These are phyloP conservation scores for Chalciporus sphaerocephalus DNA, from an alignment of 768 basidiomycete species.

Conservation along the genomic window DNA sequence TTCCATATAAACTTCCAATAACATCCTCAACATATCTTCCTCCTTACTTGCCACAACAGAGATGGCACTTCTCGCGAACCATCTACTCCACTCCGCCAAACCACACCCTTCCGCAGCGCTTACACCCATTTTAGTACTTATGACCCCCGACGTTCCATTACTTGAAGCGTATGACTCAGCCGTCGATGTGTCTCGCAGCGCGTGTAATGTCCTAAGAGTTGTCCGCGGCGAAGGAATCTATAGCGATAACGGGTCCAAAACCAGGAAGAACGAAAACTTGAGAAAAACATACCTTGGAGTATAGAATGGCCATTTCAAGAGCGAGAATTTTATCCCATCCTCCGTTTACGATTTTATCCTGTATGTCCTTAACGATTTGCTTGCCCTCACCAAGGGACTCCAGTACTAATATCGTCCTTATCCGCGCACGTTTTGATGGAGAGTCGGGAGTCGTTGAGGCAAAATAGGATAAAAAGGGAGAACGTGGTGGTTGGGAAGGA, in stretches of 20 bases:
- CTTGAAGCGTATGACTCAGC: slow-evolving; percentile 86
- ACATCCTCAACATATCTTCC: slow-evolving; percentile 57
- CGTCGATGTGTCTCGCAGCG: slow-evolving; percentile 66
- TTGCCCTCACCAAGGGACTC: slow-evolving; percentile 37
- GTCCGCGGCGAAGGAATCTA: slow-evolving; percentile 19
- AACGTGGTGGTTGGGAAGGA: slow-evolving; percentile 10
- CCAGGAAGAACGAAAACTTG: not conserved
- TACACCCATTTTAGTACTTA: slow-evolving; percentile 53
- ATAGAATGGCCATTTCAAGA: slow-evolving; percentile 73
- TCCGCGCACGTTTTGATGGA: slow-evolving; percentile 61
- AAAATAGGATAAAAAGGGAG: slow-evolving; percentile 58
- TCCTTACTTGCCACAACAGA: slow-evolving; percentile 34
- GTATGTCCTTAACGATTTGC: slow-evolving; percentile 16
- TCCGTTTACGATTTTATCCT: slow-evolving; percentile 13
- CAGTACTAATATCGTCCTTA: slow-evolving; percentile 76
- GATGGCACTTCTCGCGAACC: slow-evolving; percentile 48
- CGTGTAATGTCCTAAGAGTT: slow-evolving; percentile 62
- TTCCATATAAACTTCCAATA: slow-evolving; percentile 80
- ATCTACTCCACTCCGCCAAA: slow-evolving; percentile 37
- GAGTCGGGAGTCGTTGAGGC: slow-evolving; percentile 81
- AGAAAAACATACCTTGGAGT: slow-evolving; percentile 58
- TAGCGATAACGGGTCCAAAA: not conserved
- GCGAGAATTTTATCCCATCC: slow-evolving; percentile 49
- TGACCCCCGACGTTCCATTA: slow-evolving; percentile 57
- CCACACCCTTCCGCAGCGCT: slow-evolving; percentile 50